These are phyloP conservation scores for Verticillium klebahnii DNA, from an alignment of 2,329 filamentous ascomycete genomes.

Conservation along the genomic window DNA sequence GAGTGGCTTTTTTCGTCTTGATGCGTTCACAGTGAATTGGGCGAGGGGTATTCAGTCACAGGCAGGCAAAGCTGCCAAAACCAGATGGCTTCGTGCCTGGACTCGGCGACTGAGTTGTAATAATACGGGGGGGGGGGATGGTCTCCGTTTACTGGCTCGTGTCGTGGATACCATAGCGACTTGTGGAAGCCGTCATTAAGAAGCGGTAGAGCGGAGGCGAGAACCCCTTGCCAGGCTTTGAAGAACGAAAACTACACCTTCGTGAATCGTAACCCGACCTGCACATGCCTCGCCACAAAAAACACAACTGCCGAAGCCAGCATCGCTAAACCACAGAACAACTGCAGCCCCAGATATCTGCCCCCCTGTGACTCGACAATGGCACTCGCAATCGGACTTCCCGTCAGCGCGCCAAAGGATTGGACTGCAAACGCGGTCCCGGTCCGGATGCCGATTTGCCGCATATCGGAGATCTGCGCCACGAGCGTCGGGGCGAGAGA, in stretches of 20 bases:
- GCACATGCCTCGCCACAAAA: slow-evolving; percentile 24
- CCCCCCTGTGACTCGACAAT: slow-evolving; percentile 49
- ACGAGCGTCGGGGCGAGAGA: slow-evolving; percentile 59
- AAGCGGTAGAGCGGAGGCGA: no score
- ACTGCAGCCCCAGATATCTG: slow-evolving; percentile 53
- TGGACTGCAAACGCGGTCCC: slow-evolving; percentile 60
- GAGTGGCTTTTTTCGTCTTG: no score
- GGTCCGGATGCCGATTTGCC: slow-evolving; percentile 63
- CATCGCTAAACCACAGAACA: slow-evolving; percentile 58
- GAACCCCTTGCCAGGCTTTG: no score
- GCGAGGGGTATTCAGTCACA: no score
- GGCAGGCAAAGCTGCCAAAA: no score
- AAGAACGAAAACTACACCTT: slow-evolving; percentile 22
- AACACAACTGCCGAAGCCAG: slow-evolving; percentile 22
- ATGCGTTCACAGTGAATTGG: no score
- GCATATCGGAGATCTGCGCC: slow-evolving; percentile 66
- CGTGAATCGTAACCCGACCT: slow-evolving; percentile 26
- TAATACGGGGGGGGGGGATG: no score
- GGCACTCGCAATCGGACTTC: slow-evolving; percentile 63
- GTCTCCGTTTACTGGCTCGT: no score
- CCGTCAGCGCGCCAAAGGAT: slow-evolving; percentile 60
- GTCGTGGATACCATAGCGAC: no score
- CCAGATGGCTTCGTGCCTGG: no score
- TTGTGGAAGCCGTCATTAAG: no score
- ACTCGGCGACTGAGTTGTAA: no score